Evolutionary conservation across 345 rosid species (phyloP).

Genomic region (Hevea brasiliensis): DNA sequence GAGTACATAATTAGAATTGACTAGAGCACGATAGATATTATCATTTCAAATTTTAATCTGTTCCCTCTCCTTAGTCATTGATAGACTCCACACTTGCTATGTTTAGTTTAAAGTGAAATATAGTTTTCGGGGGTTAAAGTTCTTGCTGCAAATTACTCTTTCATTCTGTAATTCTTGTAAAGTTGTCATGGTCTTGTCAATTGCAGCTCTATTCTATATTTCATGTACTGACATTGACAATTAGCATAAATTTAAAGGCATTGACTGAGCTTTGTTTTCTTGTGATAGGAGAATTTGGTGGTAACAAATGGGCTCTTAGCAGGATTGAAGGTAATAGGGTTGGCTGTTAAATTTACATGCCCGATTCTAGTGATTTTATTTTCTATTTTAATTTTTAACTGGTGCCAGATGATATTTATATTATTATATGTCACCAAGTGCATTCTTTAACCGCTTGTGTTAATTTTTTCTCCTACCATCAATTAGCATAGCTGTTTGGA

Average conservation of each 20-base stretch:
- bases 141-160: neutral
- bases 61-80: neutral
- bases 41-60: too few species aligned
- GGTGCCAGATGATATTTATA: too few species aligned
- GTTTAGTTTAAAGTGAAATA: neutral
- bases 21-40: too few species aligned
- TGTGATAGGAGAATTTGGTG: constrained; percentile 32
- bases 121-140: neutral
- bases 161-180: neutral
- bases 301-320: constrained; percentile 20
- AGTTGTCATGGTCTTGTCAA: too few species aligned
- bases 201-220: too few species aligned
- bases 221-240: neutral
- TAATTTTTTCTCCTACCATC: too few species aligned
- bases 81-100: neutral
- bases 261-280: constrained; percentile 14
- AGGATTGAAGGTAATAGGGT: constrained; percentile 38
- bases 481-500: too few species aligned
- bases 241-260: neutral
- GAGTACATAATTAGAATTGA: too few species aligned
- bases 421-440: too few species aligned
- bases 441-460: too few species aligned
- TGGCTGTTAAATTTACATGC: neutral
- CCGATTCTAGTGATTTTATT: neutral
- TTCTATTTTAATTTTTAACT: too few species aligned